Percentiles rank a stretch among this genome's conserved stretches.
Evolutionary conservation across 805 yeast species (phyloP).

Genomic region (Debaryomyces castellii): DNA sequence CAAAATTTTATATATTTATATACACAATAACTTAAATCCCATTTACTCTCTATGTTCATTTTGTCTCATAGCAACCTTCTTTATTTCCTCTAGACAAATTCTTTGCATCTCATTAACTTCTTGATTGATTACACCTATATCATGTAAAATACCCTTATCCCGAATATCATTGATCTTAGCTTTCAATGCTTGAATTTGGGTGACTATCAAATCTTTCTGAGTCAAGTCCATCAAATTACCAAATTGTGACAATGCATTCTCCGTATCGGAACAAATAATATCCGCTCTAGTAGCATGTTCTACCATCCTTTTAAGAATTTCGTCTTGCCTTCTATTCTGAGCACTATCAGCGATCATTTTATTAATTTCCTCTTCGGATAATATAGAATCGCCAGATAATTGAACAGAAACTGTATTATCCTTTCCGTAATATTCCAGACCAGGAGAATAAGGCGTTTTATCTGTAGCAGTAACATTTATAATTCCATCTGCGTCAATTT

Average conservation of each 20-base stretch:
- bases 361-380: slow-evolving; percentile 67
- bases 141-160: slow-evolving; percentile 27
- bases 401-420: slow-evolving; percentile 59
- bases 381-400: slow-evolving; percentile 67
- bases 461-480: slow-evolving; percentile 59
- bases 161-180: slow-evolving; percentile 34
- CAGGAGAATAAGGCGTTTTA: slow-evolving; percentile 42
- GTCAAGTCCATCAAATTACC: slow-evolving; percentile 45
- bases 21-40: not conserved
- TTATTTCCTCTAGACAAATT: slow-evolving; percentile 37
- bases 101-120: slow-evolving; percentile 40
- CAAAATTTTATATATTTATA: not conserved
- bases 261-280: slow-evolving; percentile 82
- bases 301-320: slow-evolving; percentile 55
- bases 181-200: slow-evolving; percentile 19
- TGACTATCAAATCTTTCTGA: slow-evolving; percentile 40
- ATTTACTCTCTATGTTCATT: slow-evolving; percentile 6
- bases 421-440: slow-evolving; percentile 38
- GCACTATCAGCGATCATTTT: slow-evolving; percentile 66
- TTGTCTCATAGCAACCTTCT: slow-evolving; percentile 39
- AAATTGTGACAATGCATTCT: slow-evolving; percentile 77
- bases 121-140: slow-evolving; percentile 29
- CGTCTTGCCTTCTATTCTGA: slow-evolving; percentile 59
- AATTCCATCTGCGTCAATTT: slow-evolving; percentile 79
- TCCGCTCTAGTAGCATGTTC: slow-evolving; percentile 80